Conservation (phyloP, 2,329 filamentous ascomycete genomes). For the Aureobasidium sp. region DNA sequence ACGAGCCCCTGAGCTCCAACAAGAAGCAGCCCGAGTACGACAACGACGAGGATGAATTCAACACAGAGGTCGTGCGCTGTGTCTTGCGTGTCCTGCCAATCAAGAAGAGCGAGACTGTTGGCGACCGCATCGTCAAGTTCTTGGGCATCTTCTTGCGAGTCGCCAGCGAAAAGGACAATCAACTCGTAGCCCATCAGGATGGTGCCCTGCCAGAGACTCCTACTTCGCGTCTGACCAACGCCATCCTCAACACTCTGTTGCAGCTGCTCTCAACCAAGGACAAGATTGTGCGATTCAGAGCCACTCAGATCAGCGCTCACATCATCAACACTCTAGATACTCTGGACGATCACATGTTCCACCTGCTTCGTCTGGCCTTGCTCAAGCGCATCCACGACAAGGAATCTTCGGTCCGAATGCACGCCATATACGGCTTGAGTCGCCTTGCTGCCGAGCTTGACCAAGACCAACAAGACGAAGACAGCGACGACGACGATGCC, state of each 20-base stretch:
- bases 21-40: constrained; percentile 50
- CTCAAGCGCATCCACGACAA: constrained; percentile 86
- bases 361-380: constrained; percentile 67
- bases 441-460: constrained; percentile 66
- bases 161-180: constrained; percentile 57
- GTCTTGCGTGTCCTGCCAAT: constrained; percentile 73
- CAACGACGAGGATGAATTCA: constrained; percentile 80
- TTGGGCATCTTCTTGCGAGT: constrained; percentile 77
- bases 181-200: constrained; percentile 53
- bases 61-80: constrained; percentile 74
- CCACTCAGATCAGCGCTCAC: constrained; percentile 82
- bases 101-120: constrained; percentile 84
- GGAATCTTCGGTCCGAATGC: constrained; percentile 82
- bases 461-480: constrained; percentile 52
- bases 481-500: constrained; percentile 56
- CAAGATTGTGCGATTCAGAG: constrained; percentile 81
- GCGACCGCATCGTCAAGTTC: constrained; percentile 78
- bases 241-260: constrained; percentile 63
- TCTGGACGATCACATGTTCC: constrained; percentile 86
- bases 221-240: constrained; percentile 65
- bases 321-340: constrained; percentile 87
- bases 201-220: constrained; percentile 72
- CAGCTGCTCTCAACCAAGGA: constrained; percentile 80
- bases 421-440: constrained; percentile 85
- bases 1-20: constrained; percentile 43